These are phyloP conservation scores for Botrytis hyacinthi DNA, from an alignment of 2,329 filamentous ascomycete genomes.

Conservation along the genomic window DNA sequence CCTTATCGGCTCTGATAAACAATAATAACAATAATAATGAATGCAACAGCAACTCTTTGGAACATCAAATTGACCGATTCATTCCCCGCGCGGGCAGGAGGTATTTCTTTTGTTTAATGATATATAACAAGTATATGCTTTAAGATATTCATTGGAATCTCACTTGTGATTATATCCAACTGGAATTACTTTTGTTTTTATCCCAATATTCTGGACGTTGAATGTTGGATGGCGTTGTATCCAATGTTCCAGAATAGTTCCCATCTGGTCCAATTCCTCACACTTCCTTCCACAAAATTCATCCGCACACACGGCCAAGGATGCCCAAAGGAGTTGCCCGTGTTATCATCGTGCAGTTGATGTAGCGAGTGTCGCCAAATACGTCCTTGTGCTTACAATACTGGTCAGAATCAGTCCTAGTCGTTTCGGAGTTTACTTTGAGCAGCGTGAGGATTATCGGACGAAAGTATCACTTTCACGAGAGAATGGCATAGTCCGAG, in stretches of 20 bases:
- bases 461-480: background rate
- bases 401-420: background rate
- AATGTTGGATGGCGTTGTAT: slow-evolving; percentile 5
- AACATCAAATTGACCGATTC: background rate
- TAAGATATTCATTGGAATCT: background rate
- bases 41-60: background rate
- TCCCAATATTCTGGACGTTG: slow-evolving; percentile 2
- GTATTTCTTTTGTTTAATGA: background rate
- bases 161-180: background rate
- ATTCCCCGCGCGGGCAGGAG: slow-evolving; percentile 3
- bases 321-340: slow-evolving; percentile 14
- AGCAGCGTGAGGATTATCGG: background rate
- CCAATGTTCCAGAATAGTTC: slow-evolving; percentile 8
- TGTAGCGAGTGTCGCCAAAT: background rate
- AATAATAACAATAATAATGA: background rate
- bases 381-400: slow-evolving; percentile 10
- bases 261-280: background rate
- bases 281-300: background rate
- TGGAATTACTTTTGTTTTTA: slow-evolving; percentile 6
- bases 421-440: slow-evolving; percentile 4
- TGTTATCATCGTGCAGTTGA: background rate
- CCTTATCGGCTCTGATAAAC: slow-evolving; percentile 10
- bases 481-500: background rate
- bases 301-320: background rate
- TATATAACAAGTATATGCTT: background rate